These are phyloP conservation scores for Dryas octopetala DNA, from an alignment of 306 rosid species.

Conservation along the genomic window DNA sequence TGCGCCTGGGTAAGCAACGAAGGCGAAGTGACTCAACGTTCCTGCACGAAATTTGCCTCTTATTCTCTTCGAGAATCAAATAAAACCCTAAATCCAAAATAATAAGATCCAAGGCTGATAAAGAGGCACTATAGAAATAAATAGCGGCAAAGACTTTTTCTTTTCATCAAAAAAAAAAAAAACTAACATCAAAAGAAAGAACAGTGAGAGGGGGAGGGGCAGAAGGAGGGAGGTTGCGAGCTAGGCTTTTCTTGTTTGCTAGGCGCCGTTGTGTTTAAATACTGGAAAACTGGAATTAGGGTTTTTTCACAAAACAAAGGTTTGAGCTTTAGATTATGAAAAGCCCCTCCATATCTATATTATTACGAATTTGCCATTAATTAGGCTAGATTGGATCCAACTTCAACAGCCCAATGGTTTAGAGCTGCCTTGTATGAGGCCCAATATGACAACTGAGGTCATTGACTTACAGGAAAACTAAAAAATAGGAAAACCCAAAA, in stretches of 20 bases:
- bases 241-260: too few relatives aligned
- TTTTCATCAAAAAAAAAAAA: too few relatives aligned
- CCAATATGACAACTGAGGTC: too few relatives aligned
- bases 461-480: too few relatives aligned
- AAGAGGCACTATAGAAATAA: slow-evolving; percentile 34
- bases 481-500: background rate
- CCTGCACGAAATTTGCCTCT: slow-evolving; percentile 65
- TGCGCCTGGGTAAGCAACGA: slow-evolving; percentile 50
- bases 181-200: fast-evolving
- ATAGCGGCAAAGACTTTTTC: background rate
- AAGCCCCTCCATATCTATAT: background rate
- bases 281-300: slow-evolving; percentile 18
- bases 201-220: too few relatives aligned
- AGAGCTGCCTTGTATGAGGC: too few relatives aligned
- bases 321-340: background rate
- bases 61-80: background rate
- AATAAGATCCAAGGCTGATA: slow-evolving; percentile 35
- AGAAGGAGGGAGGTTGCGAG: background rate
- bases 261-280: background rate
- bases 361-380: background rate
- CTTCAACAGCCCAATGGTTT: background rate
- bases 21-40: slow-evolving; percentile 90
- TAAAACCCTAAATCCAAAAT: slow-evolving; percentile 27
- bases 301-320: background rate
- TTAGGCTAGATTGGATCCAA: background rate